Conservation (phyloP, 768 basidiomycete genomes). For the Amanita brunnescens region DNA sequence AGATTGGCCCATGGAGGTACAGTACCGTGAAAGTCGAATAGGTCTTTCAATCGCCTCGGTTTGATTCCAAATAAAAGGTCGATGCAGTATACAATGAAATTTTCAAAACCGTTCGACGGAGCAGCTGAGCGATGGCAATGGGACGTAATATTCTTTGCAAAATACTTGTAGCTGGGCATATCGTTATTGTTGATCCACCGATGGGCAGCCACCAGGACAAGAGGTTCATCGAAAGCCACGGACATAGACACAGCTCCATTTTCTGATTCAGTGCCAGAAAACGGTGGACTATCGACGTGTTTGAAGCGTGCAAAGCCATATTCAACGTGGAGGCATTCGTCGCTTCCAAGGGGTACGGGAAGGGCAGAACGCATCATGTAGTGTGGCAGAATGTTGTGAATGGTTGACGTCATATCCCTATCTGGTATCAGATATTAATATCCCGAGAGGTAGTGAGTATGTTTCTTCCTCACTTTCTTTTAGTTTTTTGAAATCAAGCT, state of each 20-base stretch:
- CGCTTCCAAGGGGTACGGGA: conserved; percentile 26
- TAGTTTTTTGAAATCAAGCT: conserved; percentile 32
- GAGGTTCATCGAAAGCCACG: conserved; percentile 34
- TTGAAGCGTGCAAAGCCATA: conserved; percentile 38
- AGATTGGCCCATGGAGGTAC: conserved; percentile 28
- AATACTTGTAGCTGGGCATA: conserved; percentile 27
- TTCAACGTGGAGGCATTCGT: conserved; percentile 33
- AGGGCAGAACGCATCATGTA: conserved; percentile 34
- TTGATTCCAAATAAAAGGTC: conserved; percentile 26
- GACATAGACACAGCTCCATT: conserved; percentile 7
- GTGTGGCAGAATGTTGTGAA: conserved; percentile 19
- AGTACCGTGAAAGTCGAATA: conserved; percentile 25
- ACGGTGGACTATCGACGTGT: conserved; percentile 10
- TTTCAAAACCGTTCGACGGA: conserved; percentile 34
- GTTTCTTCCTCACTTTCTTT: conserved; percentile 25
- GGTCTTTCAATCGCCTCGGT: conserved; percentile 21
- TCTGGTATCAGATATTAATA: conserved; percentile 25
- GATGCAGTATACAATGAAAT: conserved; percentile 34
- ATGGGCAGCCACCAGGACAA: conserved; percentile 33
- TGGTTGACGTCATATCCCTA: not conserved
- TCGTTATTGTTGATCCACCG: conserved; percentile 31
- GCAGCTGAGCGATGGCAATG: conserved; percentile 14
- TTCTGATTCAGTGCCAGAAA: not conserved
- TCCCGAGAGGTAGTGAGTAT: conserved; percentile 29
- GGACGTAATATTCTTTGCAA: conserved; percentile 26